Percentiles rank a stretch among this genome's conserved stretches.
Conservation (phyloP, 805 yeast species). For the Saccharomycopsis amapae region DNA sequence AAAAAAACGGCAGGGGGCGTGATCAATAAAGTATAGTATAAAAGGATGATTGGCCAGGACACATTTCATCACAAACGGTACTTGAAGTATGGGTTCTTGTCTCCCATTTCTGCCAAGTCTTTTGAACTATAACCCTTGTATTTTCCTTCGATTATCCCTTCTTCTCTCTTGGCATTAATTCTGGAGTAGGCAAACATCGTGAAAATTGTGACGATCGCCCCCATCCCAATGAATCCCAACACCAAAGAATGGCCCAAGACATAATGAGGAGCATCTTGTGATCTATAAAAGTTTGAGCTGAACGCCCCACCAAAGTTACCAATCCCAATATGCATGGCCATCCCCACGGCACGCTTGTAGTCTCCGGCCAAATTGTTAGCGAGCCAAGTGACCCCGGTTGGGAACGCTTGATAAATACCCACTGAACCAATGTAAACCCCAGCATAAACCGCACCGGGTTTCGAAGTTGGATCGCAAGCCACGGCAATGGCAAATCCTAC, state of each 20-base stretch:
- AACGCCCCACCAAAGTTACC: constrained; percentile 36
- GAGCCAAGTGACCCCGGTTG: constrained; percentile 32
- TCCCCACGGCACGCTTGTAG: constrained; percentile 34
- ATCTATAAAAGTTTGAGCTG: constrained; percentile 30
- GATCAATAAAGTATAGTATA: no score
- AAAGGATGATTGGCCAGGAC: no score
- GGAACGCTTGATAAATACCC: constrained; percentile 30
- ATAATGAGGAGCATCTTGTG: constrained; percentile 26
- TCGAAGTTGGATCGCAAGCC: constrained; percentile 24
- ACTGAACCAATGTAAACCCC: constrained; percentile 29
- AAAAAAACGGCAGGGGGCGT: no score
- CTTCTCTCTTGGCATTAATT: constrained; percentile 26
- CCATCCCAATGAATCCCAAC: constrained; percentile 31
- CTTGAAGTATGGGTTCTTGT: constrained; percentile 34
- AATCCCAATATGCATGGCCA: constrained; percentile 34
- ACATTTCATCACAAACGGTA: constrained; percentile 24
- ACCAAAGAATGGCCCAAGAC: constrained; percentile 31
- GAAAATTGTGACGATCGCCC: constrained; percentile 25
- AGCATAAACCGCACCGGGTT: constrained; percentile 29
- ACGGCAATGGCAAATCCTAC: constrained; percentile 31
- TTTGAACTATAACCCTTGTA: constrained; percentile 27
- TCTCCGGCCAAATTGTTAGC: constrained; percentile 33
- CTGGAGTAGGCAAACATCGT: constrained; percentile 25
- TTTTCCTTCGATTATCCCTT: constrained; percentile 28
- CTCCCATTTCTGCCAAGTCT: constrained; percentile 35